phyloP scores from a whole-genome alignment of 202 grass and related monocot genomes.

The Panicum virgatum region DNA sequence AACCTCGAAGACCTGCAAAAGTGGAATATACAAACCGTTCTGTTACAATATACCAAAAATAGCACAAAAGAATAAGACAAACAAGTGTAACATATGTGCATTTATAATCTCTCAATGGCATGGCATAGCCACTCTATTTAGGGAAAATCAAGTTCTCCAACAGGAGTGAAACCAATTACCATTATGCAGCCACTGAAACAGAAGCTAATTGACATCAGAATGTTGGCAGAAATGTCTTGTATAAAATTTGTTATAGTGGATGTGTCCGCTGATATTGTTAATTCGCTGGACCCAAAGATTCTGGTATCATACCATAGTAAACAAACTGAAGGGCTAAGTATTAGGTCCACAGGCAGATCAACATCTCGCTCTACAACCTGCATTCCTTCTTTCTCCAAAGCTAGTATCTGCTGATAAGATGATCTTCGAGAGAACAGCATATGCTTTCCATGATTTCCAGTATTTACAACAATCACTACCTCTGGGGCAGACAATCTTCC shows the following conservation, averaged over 20 bases:
- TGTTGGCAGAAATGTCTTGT: slow-evolving; percentile 78
- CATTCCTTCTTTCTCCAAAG: slow-evolving; percentile 81
- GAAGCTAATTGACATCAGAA: slow-evolving; percentile 95
- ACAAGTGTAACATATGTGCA: slow-evolving; percentile 28
- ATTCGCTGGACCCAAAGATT: slow-evolving; percentile 41
- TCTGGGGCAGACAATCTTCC: slow-evolving; percentile 45
- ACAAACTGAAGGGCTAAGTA: slow-evolving; percentile 71
- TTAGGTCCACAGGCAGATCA: slow-evolving; percentile 79
- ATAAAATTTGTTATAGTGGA: slow-evolving; percentile 53
- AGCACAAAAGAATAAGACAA: slow-evolving; percentile 4
- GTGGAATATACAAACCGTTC: slow-evolving; percentile 15
- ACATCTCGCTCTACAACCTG: slow-evolving; percentile 87
- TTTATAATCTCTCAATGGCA: background rate
- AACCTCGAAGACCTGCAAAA: slow-evolving; percentile 83
- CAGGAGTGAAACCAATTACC: slow-evolving; percentile 58
- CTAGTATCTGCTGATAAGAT: slow-evolving; percentile 93
- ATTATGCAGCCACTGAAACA: slow-evolving; percentile 87
- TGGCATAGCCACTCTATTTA: slow-evolving; percentile 23
- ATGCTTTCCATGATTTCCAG: slow-evolving; percentile 66
- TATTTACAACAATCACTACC: slow-evolving; percentile 79
- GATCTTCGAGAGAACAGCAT: slow-evolving; percentile 78
- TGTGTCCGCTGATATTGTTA: slow-evolving; percentile 32
- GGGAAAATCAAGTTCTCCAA: slow-evolving; percentile 4
- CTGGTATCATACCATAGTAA: slow-evolving; percentile 76
- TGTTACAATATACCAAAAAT: slow-evolving; percentile 14